These are phyloP conservation scores for Naganishia kalamii DNA, from an alignment of 768 basidiomycete species.

Conservation along the genomic window DNA sequence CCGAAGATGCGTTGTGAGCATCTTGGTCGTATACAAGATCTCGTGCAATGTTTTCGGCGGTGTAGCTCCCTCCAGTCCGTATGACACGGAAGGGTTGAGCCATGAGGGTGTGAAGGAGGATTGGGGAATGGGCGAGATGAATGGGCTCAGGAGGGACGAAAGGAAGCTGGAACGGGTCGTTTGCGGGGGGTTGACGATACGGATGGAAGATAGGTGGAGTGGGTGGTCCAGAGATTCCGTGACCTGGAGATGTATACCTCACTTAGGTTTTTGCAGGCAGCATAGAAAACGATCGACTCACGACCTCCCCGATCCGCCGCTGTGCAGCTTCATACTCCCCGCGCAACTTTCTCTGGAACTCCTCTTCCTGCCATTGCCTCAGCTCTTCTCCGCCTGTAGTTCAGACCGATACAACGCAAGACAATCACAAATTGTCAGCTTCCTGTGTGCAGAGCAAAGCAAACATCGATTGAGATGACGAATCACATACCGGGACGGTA, in stretches of 20 bases:
- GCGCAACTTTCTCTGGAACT: slow-evolving; percentile 60
- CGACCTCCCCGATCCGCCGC: slow-evolving; percentile 59
- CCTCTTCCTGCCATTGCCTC: slow-evolving; percentile 65
- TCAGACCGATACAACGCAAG: neutral
- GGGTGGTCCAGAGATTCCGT: slow-evolving; percentile 62
- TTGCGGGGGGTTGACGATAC: slow-evolving; percentile 65
- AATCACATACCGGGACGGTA: slow-evolving; percentile 22
- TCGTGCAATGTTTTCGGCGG: slow-evolving; percentile 54
- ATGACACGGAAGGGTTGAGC: slow-evolving; percentile 31
- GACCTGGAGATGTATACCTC: slow-evolving; percentile 51
- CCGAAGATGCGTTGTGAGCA: slow-evolving; percentile 60
- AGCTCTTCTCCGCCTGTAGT: slow-evolving; percentile 50
- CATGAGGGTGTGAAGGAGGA: slow-evolving; percentile 30
- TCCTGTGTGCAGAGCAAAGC: neutral
- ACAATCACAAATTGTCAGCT: neutral
- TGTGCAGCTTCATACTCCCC: slow-evolving; percentile 74
- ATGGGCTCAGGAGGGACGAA: slow-evolving; percentile 66
- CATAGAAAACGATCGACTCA: slow-evolving; percentile 44
- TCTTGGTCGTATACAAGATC: slow-evolving; percentile 64
- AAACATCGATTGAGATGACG: neutral
- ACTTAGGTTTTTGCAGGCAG: neutral
- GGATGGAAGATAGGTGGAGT: slow-evolving; percentile 66
- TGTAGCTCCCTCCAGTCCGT: slow-evolving; percentile 29
- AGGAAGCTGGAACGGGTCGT: slow-evolving; percentile 75
- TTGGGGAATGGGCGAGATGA: slow-evolving; percentile 46